Conservation (phyloP, 2,329 filamentous ascomycete species). For the Dactylellina sp. region DNA sequence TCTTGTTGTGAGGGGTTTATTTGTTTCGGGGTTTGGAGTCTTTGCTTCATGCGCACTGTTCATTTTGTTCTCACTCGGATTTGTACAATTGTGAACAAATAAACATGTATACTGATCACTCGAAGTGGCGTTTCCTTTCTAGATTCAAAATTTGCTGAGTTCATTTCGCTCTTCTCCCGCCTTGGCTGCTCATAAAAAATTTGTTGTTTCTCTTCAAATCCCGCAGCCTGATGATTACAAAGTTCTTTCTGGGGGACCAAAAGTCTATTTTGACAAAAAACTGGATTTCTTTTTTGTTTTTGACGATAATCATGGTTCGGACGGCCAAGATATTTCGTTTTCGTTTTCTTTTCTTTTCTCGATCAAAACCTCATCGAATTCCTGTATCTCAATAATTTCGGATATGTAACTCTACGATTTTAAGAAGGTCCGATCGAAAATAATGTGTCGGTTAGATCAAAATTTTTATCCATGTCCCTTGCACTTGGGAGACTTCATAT, state of each 20-base stretch:
- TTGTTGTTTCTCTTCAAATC: neutral
- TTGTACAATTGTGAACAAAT: slow-evolving; percentile 22
- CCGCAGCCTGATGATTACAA: neutral
- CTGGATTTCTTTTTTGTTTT: neutral
- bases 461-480: neutral
- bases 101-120: slow-evolving; percentile 27
- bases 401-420: neutral
- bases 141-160: slow-evolving; percentile 6
- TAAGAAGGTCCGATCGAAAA: neutral
- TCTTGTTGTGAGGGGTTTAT: neutral
- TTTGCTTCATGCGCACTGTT: slow-evolving; percentile 24
- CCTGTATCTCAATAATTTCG: neutral
- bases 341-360: neutral
- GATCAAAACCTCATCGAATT: no score
- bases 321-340: neutral
- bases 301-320: neutral
- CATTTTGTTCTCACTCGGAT: slow-evolving; percentile 7
- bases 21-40: slow-evolving; percentile 28
- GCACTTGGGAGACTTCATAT: neutral
- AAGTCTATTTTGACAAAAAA: neutral
- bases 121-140: slow-evolving; percentile 44
- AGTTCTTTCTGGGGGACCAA: neutral
- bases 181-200: slow-evolving; percentile 4
- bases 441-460: slow-evolving; percentile 1
- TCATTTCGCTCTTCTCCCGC: slow-evolving; percentile 35